Evolutionary conservation across 139 green algal genomes (phyloP), one percentile per base, ranked within the genome.

Genomic region (Auxenochlorella protothecoides): DNA sequence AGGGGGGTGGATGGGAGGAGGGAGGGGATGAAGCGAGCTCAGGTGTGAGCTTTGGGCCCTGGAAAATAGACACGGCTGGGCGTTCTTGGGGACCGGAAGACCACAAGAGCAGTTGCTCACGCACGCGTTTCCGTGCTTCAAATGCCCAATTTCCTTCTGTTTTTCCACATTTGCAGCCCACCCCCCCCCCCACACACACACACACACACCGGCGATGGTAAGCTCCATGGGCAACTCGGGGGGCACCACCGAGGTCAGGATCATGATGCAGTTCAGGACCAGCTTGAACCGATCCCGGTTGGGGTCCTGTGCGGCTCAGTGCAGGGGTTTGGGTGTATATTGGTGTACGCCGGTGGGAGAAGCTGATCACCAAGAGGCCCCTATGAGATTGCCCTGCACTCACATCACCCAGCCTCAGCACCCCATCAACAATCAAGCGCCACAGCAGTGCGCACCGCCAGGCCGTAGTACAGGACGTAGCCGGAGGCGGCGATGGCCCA

Each of bases 181-280:
- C 16, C 13, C 66, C 66, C 10, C 13, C 68, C 55, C 68, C 15
- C n/a, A n/a, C n/a, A n/a, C n/a, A n/a, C n/a, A 12, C 75, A n/a
- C 11, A 11, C 59, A 2, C 13, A 89, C 13, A 53, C 96, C 90
- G 4, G 90, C 92, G 71, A 99, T 96, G 54, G 91, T 93, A 55
- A 98, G 87, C 85, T 98, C 93, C 93, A 98, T 98, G 55, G 93
- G 94, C 84, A 99, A 85, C 85, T 99, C 95, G 4, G 89, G 94
- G 3, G 94, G 93, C 71, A 98, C 91, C 68, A 98, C 92, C 9
- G 81, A 91, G 6, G 94, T 98, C 68, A 98, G 84, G 78, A 98
- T 98, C 88, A 99, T 97, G 71, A 92, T 83, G 83, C 93, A 98
- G 82, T 97, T 97, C 52, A 99, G 85, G 6, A 96, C 73, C 12